Base-by-base conservation (phyloP, 1,284 basidiomycete species). In the Meripilus lineatus region DNA sequence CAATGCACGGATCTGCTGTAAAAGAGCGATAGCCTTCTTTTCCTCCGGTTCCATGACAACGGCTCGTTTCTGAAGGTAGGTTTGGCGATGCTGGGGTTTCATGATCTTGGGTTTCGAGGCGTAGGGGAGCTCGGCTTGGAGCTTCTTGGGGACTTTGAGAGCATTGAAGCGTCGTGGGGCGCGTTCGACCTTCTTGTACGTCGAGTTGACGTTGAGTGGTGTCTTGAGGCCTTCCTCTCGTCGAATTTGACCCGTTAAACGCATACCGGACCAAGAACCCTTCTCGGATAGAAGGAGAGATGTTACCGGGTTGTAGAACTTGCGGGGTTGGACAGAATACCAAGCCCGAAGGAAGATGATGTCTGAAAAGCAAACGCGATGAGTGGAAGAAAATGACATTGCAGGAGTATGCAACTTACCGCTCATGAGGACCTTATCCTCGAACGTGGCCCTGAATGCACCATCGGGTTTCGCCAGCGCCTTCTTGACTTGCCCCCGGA, bases 251-350 rank as follows among this genome's bases (percentile, higher is more conserved):
- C 96, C 95, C 0, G 94, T 98, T 28, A 98, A 75, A 26, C 96
- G 84, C 95, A 99, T 99, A 1, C 94, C 95, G 32, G 76, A 66
- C 92, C 93, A 96, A 28, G 68, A 64, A 14, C 69, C 66, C 66
- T 94, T 93, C 63, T 92, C 77, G 20, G 84, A 79, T 5, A 93
- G 71, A 0, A 99, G 74, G 7, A 98, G 74, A 1, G 91, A 95
- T 0, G 91, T 95, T 48, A 99, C 93, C 1, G 96, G 91, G 61
- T 96, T 98, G 73, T 98, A 99, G 65, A 92, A 93, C 65, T 91
- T 89, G 50, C 94, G 81, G 4, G 95, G 96, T 59, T 93, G 83
- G 45, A 99, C 85, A 17, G 92, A 87, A 65, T 95, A 96, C 95
- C 96, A 99, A 1, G 93, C 93, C 18, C 96, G 79, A 8, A 99